These are phyloP conservation scores for Xanthoconium purpureum DNA, from an alignment of 768 basidiomycete species.

Conservation along the genomic window DNA sequence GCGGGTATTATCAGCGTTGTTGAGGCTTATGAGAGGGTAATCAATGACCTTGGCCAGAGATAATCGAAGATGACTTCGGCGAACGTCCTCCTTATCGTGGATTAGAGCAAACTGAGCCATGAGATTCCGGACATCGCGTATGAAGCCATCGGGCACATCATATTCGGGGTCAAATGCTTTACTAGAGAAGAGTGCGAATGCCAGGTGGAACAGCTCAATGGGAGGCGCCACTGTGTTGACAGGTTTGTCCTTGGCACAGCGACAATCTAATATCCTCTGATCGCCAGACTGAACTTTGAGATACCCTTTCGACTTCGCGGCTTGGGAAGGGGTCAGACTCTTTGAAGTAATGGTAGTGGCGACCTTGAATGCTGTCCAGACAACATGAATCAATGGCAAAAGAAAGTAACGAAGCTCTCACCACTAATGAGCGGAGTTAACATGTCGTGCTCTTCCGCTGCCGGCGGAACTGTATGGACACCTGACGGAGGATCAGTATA, in stretches of 20 bases:
- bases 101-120: constrained; percentile 15
- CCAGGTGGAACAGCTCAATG: constrained; percentile 19
- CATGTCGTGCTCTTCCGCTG: no score
- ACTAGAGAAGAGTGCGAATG: constrained; percentile 26
- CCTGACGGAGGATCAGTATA: not conserved
- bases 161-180: constrained; percentile 15
- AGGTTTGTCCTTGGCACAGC: not conserved
- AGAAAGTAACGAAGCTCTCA: no score
- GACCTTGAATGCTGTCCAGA: not conserved
- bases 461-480: no score
- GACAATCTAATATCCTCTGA: constrained; percentile 14
- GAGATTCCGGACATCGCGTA: constrained; percentile 7
- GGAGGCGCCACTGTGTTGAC: constrained; percentile 1
- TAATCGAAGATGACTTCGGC: not conserved
- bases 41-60: not conserved
- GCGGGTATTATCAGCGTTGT: not conserved
- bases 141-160: constrained; percentile 3
- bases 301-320: constrained; percentile 7
- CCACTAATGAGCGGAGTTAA: no score
- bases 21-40: not conserved
- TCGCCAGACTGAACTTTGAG: not conserved
- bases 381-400: not conserved
- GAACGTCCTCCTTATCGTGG: not conserved
- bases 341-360: not conserved
- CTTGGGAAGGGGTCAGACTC: constrained; percentile 5